Base-by-base conservation (phyloP, 176 grass and related monocot species). In the Aegilops bicornis region DNA sequence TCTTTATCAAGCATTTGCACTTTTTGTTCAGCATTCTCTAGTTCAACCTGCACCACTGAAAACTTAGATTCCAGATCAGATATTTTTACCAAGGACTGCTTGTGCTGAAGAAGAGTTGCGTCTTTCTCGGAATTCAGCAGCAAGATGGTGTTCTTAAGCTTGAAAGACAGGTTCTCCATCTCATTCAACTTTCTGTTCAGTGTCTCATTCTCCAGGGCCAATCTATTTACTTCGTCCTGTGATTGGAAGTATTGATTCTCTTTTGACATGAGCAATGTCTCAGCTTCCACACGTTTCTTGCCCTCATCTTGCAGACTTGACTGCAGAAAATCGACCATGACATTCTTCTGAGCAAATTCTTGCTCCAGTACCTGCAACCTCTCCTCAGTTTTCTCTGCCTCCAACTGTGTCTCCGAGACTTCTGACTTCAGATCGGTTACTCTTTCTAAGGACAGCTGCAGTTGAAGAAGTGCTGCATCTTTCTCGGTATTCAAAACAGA, bases 161-260 rank as follows among this genome's bases (percentile, higher is more conserved):
- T 17, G 7, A 25, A 64, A 31, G 69, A 84, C n/a, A 75, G 66
- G 17, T 66, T 91, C 65, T 91, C 85, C 69, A 87, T 79, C 29
- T 90, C 89, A 77, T 79, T 67, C 67, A 91, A 79, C 81, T 88
- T 91, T 73, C 72, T 30, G 43, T 82, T 85, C 85, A 88, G 73
- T 3, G 20, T 69, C 76, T 88, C 90, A 77, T 86, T 78, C 76
- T 91, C 77, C 63, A 78, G 30, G 30, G 22, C 13, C 40, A 85
- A 77, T 47, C 42, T 68, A 39, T 50, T 85, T 47, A 85, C 61
- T 78, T 85, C 59, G 27, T 85, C 83, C 61, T 78, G 73, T 50
- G 83, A 85, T 17, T 77, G 72, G 17, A 64, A 56, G 20, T 85
- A 77, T 13, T 67, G 30, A 35, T 85, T 78, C 22, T 66, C 83